Base-by-base conservation (phyloP, 768 basidiomycete species). In the Serendipita sp. region DNA sequence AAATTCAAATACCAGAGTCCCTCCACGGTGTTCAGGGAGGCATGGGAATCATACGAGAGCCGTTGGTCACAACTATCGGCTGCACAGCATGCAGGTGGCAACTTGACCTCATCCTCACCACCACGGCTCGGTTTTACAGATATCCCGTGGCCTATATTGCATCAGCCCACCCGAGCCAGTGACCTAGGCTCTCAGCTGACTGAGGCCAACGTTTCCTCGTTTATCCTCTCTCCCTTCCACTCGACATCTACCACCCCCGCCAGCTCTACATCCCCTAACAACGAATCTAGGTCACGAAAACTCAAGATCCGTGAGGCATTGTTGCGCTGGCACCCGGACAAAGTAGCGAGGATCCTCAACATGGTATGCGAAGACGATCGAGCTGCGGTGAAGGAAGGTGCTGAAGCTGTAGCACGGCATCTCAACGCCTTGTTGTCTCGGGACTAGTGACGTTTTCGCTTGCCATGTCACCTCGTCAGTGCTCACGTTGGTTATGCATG, bases 281-380 rank as follows among this genome's bases (percentile, higher is more conserved):
- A 34, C n/a, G 56, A 60, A 28, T 73, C 68, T 0, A 74, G 73
- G 41, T 79, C 79, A 64, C 66, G 72, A 68, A 81, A 78, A 72
- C 83, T 83, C 48, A 75, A 80, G 45, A 73, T 88, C 3, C 78
- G 86, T 38, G 78, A 77, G 56, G 82, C 84, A 0, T 72, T 89
- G 48, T 72, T 88, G 65, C 77, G 83, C 7, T 87, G 84, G 80
- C 85, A 86, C 70, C 85, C 86, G 1, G 85, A 86, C 71, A 86
- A 86, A 74, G 74, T 81, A 68, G 76, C 78, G 2, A 64, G 67
- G 1, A 66, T 84, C 15, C 68, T 83, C n/a, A 67, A 70, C 15
- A 75, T 77, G 41, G 77, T 82, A 5, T 71, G 72, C 0, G 74
- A 75, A 1, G 75, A 76, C n/a, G 81, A 84, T 65, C 64, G 72